A percentile compares a stretch with the other conserved stretches of the same genome.
Evolutionary conservation across 2,329 filamentous ascomycete genomes (phyloP).

Genomic region (Didymella segeticola): DNA sequence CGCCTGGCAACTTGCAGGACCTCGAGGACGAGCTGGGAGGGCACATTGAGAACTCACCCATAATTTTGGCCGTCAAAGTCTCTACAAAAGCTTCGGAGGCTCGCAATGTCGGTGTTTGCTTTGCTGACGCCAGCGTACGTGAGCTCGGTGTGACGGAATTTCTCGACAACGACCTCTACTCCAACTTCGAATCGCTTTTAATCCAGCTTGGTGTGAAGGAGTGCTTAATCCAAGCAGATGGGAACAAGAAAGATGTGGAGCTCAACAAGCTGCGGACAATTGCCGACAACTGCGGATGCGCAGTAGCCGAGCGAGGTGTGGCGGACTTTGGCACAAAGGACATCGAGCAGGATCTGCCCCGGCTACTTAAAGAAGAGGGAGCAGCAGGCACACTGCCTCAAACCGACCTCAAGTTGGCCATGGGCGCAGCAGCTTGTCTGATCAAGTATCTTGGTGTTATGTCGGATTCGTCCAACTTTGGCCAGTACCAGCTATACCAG

Average conservation of each 20-base stretch:
- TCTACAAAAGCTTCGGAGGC: constrained; percentile 86
- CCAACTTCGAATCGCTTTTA: constrained; percentile 94
- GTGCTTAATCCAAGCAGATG: constrained; percentile 83
- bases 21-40: constrained; percentile 93
- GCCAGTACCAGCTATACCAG: constrained; percentile 96
- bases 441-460: constrained; percentile 94
- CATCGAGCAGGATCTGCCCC: constrained; percentile 91
- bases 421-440: constrained; percentile 90
- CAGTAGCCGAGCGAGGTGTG: constrained; percentile 78
- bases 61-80: constrained; percentile 94
- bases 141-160: constrained; percentile 98
- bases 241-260: constrained; percentile 83
- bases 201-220: constrained; percentile 97
- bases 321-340: constrained; percentile 86
- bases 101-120: constrained; percentile 90
- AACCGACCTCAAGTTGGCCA: constrained; percentile 91
- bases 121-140: constrained; percentile 94
- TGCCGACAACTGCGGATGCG: constrained; percentile 89
- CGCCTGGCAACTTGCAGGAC: constrained; percentile 94
- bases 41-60: constrained; percentile 86
- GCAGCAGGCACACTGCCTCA: constrained; percentile 80
- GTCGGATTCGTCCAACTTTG: constrained; percentile 92
- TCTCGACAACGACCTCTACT: constrained; percentile 97
- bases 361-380: constrained; percentile 85
- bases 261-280: constrained; percentile 86